Evolutionary conservation across 352 stramenopile genomes (phyloP).

Genomic region (Phytophthora syringae): DNA sequence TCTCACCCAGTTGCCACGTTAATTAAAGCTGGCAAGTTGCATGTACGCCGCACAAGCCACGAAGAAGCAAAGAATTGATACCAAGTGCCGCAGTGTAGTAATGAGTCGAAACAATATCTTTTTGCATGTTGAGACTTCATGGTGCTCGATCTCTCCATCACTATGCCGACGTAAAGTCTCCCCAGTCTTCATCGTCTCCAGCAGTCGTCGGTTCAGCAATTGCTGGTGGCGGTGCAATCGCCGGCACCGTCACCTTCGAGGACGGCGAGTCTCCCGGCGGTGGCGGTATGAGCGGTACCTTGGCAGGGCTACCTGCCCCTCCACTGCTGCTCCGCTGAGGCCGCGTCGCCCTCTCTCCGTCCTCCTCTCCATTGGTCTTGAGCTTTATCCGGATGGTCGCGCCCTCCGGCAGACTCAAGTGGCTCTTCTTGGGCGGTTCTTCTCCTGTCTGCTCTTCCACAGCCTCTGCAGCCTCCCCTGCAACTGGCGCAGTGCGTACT

Average conservation of each 20-base stretch:
- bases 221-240: constrained; percentile 29
- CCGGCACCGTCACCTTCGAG: constrained; percentile 25
- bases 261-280: constrained; percentile 46
- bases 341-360: constrained; percentile 23
- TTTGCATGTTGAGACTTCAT: not conserved
- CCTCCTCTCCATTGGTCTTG: constrained; percentile 48
- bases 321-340: constrained; percentile 39
- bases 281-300: constrained; percentile 66
- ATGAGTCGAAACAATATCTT: not conserved
- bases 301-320: constrained; percentile 37
- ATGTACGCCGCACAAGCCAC: too few relatives aligned
- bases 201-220: constrained; percentile 29
- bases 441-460: constrained; percentile 14
- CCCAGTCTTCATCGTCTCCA: constrained; percentile 78
- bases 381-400: constrained; percentile 84
- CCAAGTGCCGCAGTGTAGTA: not conserved
- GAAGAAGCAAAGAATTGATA: not conserved
- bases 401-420: constrained; percentile 74
- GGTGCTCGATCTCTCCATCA: not conserved
- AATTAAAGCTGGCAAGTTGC: too few relatives aligned
- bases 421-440: constrained; percentile 41
- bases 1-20: not conserved
- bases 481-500: constrained; percentile 76
- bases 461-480: constrained; percentile 22
- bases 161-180: constrained; percentile 82